Percentiles rank a stretch among this genome's conserved stretches.
Evolutionary conservation across 192 early-diverging fungal species (phyloP).

Genomic region (Podochytrium sp.): DNA sequence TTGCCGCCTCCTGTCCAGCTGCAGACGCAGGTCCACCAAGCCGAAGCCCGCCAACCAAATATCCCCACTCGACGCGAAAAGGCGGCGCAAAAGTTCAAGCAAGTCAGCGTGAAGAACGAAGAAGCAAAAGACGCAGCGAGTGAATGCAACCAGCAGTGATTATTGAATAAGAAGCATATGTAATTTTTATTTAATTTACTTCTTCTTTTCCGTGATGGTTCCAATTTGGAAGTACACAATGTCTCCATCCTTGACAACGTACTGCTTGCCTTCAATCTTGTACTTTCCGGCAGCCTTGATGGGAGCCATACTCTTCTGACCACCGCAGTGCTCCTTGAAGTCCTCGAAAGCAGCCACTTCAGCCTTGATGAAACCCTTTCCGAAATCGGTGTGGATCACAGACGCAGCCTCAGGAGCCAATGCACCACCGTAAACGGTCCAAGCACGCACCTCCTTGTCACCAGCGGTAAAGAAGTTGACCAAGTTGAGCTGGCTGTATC

Average conservation of each 20-base stretch:
- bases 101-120: slow-evolving; percentile 15
- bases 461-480: slow-evolving; percentile 94
- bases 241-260: slow-evolving; percentile 91
- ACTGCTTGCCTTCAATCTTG: slow-evolving; percentile 86
- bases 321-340: slow-evolving; percentile 71
- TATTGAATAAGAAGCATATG: neutral
- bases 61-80: slow-evolving; percentile 17
- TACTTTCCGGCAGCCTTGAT: slow-evolving; percentile 93
- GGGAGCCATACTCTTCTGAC: slow-evolving; percentile 54
- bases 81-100: slow-evolving; percentile 6
- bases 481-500: slow-evolving; percentile 82
- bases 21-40: slow-evolving; percentile 10
- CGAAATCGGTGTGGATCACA: slow-evolving; percentile 86
- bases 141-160: slow-evolving; percentile 21
- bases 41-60: neutral
- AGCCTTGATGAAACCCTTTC: slow-evolving; percentile 82
- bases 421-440: slow-evolving; percentile 78
- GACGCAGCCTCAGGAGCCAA: slow-evolving; percentile 87
- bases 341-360: slow-evolving; percentile 55
- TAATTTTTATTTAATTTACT: slow-evolving; percentile 3
- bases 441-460: slow-evolving; percentile 84
- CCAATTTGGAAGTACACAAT: slow-evolving; percentile 55
- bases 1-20: neutral
- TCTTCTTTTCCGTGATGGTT: slow-evolving; percentile 28
- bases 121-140: neutral